Base-by-base conservation (phyloP, 2,329 filamentous ascomycete genomes). In the Claviceps sp. region DNA sequence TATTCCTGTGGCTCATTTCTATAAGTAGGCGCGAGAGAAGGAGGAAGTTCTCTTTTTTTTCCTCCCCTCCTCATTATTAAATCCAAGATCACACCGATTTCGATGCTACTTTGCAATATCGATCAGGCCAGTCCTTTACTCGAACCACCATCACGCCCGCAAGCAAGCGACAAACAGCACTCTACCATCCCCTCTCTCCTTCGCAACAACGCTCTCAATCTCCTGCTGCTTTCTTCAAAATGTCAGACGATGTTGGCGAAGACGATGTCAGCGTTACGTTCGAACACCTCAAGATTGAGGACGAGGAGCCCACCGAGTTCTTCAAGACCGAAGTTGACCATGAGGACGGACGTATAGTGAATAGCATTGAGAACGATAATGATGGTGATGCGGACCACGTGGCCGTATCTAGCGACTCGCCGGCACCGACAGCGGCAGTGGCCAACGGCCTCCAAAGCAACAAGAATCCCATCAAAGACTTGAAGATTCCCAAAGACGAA, bases 401-500 rank as follows among this genome's bases (percentile, higher is more conserved):
- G 9, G 71, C 84, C 54, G 65, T 77, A 48, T 77, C 79, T n/a
- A 80, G 80, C 59, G 82, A 85, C 61, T 76, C 79, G n/a, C 75
- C 77, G 34, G 30, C 9, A 34, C 9, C 30, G 8, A 11, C 30
- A 34, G 9, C 30, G 30, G 81, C 81, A 24, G 70, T 73, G 0
- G 79, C 79, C 37, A 77, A 76, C 63, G 70, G 70, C 52, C 67
- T 70, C 54, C 78, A 76, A 65, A 70, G 70, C 52, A 72, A 67
- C 59, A 75, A 79, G 50, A 78, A 77, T 63, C 73, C 75, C 48
- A 71, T 76, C 63, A 82, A 82, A 64, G 79, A 90, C 71, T 96
- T 94, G 79, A 94, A 88, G 72, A 91, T 98, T 48, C 79, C 89
- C 52, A 86, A 88, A 59, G 86, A 90, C 58, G 81, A 95, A 70